Conservation (phyloP, 805 yeast species). For the Zygotorulaspora chibaensis region DNA sequence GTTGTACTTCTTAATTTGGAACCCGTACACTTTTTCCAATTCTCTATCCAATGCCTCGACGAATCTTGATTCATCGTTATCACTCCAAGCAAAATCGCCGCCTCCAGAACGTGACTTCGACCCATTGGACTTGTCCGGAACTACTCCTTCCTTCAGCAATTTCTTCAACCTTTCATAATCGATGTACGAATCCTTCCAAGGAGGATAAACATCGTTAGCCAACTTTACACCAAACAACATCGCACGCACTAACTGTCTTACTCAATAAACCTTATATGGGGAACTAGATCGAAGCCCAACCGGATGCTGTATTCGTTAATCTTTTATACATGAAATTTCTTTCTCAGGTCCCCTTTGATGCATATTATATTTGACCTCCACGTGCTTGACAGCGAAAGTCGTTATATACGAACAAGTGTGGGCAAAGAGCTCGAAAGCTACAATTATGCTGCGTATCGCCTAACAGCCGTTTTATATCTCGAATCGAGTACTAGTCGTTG, state of each 20-base stretch:
- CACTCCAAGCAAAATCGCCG: conserved; percentile 51
- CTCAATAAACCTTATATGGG: not conserved
- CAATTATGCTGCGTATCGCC: too few relatives aligned
- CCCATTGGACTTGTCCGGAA: conserved; percentile 23
- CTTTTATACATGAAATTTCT: not conserved
- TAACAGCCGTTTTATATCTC: too few relatives aligned
- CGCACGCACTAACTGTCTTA: conserved; percentile 33
- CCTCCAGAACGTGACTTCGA: conserved; percentile 11
- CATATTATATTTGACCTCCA: not conserved
- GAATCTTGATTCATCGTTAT: conserved; percentile 65
- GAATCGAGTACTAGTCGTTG: too few relatives aligned
- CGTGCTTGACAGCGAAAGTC: not conserved
- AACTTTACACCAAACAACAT: conserved; percentile 89
- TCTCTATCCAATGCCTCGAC: conserved; percentile 64
- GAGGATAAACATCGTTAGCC: conserved; percentile 74
- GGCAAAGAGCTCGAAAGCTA: not conserved
- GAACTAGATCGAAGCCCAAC: not conserved
- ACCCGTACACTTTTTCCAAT: conserved; percentile 70
- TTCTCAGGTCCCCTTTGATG: not conserved
- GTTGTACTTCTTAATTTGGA: conserved; percentile 64
- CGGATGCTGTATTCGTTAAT: not conserved
- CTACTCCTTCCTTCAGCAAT: conserved; percentile 63
- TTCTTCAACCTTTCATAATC: conserved; percentile 62
- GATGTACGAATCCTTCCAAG: conserved; percentile 79
- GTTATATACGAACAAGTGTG: not conserved